Evolutionary conservation across 2,329 filamentous ascomycete genomes (phyloP), one percentile per base, ranked within the genome.

Genomic region (Mariannaea elegans): DNA sequence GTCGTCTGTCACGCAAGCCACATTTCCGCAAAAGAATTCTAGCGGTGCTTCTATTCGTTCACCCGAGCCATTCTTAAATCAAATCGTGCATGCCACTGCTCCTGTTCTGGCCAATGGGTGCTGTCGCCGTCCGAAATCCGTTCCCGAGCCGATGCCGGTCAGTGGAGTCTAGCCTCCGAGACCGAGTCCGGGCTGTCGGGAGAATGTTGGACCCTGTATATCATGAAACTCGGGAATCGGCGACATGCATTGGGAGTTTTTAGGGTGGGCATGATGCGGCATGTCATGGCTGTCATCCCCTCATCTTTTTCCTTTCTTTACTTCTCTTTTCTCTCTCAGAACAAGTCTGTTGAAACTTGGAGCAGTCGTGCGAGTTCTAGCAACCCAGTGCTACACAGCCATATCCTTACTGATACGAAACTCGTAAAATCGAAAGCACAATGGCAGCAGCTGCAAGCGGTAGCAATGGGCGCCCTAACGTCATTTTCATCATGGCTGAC

Each of bases 401-500:
- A 23, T 34, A 27, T 3, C 21, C 13, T 27, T 34, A 10, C n/a
- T 21, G 9, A 7, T 14, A 29, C 21, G 7, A 12, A 46, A 36
- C 10, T 54, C 16, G 16, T 13, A 31, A 23, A 19, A 52, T n/a
- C 34, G 9, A 34, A 18, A 10, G 12, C 19, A 32, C 49, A 55
- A 64, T 64, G 62, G 38, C 56, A 21, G 29, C 45, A 46, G 32
- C 16, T 29, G 47, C 21, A 8, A 24, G 13, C 29, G 13, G 27
- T 21, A 19, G 32, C 8, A 31, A 51, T 60, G 49, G 56, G 31
- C 49, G 62, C 3, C 71, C 69, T 1, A 72, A 72, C 44, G 64
- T 72, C 57, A 56, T 84, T 54, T 84, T 84, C 71, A 82, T 84
- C 69, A 82, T 84, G 80, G 82, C 81, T 0, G 82, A 84, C 69